These are phyloP conservation scores for Boletus rubropictus DNA, from an alignment of 768 basidiomycete species.

Conservation along the genomic window DNA sequence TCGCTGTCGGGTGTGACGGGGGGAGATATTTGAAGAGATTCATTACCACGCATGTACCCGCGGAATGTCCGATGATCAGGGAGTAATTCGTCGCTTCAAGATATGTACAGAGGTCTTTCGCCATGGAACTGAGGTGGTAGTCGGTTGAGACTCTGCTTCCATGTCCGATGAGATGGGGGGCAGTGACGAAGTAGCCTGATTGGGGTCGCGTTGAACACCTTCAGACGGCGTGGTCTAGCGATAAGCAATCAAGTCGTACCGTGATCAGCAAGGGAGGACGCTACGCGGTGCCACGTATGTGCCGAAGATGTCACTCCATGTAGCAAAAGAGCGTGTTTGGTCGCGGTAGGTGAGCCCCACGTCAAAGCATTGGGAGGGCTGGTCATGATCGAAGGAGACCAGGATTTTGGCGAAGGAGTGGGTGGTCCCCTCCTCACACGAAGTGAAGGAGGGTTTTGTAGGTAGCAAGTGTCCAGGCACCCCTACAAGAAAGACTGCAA, in stretches of 20 bases:
- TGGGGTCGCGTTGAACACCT: background rate
- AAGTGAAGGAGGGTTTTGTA: too few species aligned
- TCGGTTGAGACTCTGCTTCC: constrained; percentile 9
- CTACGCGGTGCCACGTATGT: constrained; percentile 18
- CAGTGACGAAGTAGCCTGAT: constrained; percentile 20
- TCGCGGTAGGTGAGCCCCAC: constrained; percentile 21
- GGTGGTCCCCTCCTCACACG: too few species aligned
- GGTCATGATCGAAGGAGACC: constrained; percentile 7
- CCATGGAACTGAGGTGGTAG: constrained; percentile 10
- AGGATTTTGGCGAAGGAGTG: too few species aligned
- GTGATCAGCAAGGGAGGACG: constrained; percentile 10
- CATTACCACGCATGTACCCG: constrained; percentile 5
- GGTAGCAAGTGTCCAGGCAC: too few species aligned
- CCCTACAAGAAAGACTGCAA: too few species aligned
- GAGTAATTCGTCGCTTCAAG: constrained; percentile 8
- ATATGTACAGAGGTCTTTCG: constrained; percentile 16
- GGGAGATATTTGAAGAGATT: constrained; percentile 10
- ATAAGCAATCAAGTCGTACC: constrained; percentile 3
- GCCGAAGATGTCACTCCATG: constrained; percentile 23
- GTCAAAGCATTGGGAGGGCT: constrained; percentile 13
- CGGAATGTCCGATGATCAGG: constrained; percentile 19
- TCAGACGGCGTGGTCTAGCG: background rate
- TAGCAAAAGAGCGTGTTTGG: constrained; percentile 23
- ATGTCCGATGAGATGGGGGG: constrained; percentile 22
- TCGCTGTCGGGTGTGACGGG: constrained; percentile 5